phyloP scores from a whole-genome alignment of 768 basidiomycete genomes.

The Gyrodon lividus region DNA sequence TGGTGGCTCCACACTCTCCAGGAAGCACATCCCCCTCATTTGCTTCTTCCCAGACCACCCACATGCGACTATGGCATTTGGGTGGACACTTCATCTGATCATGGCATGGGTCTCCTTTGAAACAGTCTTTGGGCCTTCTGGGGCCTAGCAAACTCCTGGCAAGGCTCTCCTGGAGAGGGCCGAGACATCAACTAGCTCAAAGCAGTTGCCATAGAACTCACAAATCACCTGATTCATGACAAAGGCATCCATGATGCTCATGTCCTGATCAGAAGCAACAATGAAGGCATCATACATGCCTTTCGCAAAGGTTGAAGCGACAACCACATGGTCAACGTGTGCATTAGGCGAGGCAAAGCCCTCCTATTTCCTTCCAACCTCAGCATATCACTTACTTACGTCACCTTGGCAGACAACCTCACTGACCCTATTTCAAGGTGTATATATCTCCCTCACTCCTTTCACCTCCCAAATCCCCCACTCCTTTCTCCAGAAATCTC shows the following conservation, averaged over 20 bases:
- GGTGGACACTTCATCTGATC: neutral
- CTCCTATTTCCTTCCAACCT: too few species aligned
- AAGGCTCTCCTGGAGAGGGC: neutral
- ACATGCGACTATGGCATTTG: neutral
- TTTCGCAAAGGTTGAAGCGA: too few species aligned
- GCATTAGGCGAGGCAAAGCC: too few species aligned
- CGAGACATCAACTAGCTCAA: neutral
- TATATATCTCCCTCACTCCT: too few species aligned
- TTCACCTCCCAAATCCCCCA: too few species aligned
- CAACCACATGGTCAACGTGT: too few species aligned
- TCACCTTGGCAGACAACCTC: too few species aligned
- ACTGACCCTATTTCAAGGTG: too few species aligned
- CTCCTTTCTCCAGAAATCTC: too few species aligned
- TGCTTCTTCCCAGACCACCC: neutral
- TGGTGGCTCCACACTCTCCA: neutral
- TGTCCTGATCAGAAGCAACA: too few species aligned
- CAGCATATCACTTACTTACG: too few species aligned
- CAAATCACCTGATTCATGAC: neutral
- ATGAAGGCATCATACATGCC: too few species aligned
- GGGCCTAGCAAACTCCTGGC: neutral
- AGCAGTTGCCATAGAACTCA: neutral
- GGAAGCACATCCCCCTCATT: neutral
- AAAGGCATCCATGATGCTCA: constrained; percentile 13
- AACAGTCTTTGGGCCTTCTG: neutral
- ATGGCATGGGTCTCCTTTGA: neutral